Evolutionary conservation across 2,329 filamentous ascomycete genomes (phyloP), one percentile per base, ranked within the genome.

Genomic region (Alternaria angustiovoidea): DNA sequence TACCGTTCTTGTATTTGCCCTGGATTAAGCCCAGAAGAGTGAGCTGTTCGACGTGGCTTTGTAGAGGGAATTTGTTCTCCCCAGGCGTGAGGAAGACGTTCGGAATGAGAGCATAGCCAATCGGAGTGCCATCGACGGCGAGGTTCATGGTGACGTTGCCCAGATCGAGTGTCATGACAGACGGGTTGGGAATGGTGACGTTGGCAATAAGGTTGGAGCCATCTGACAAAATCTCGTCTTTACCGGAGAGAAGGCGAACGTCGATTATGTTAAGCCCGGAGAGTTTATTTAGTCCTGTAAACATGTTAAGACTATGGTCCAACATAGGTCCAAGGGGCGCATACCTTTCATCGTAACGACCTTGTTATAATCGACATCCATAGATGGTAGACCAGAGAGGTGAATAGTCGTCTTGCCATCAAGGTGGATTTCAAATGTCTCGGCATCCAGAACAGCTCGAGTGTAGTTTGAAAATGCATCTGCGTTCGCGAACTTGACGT

Each of bases 81-180:
- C 89, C 89, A 3, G 88, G 89, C 34, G 68, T 72, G 47, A 91
- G 83, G 18, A 83, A 63, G 44, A 91, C 79, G 77, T 90, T 81
- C 64, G 86, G 79, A 62, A 91, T 83, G 62, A 82, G 84, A 7
- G 86, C 78, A 41, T 78, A 83, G 53, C 89, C 89, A 62, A 91
- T 81, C 1, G 79, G 64, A 44, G 76, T 66, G 46, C 80, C 83
- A 44, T 84, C 81, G 53, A 89, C 81, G 68, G 81, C 86, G 71
- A 87, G 87, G 75, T 82, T 78, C 76, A 90, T 89, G 28, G 85
- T 85, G 36, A 87, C 81, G 68, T 91, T 89, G 68, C 89, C 89
- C 82, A 91, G 85, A 34, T 89, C 84, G 53, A 91, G 82, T n/a
- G 84, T 87, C 71, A 89, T 83, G 52, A 86, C 78, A 1, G 88